phyloP scores from a whole-genome alignment of 441 rosid genomes.

The Isatis lusitanica region DNA sequence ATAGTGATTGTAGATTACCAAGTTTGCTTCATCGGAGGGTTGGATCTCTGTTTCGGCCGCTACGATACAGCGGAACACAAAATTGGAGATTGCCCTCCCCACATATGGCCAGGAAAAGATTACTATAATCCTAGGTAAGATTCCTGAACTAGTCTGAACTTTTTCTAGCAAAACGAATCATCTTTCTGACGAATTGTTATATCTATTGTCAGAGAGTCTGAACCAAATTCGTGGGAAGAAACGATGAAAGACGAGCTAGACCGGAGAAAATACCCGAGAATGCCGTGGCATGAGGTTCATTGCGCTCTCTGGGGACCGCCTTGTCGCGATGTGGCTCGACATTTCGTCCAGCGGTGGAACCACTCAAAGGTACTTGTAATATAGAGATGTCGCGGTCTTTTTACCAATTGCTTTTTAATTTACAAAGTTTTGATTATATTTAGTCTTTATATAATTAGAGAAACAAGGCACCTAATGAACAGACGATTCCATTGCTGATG shows the following conservation, averaged over 20 bases:
- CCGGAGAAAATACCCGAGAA: conserved; percentile 64
- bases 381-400: background rate
- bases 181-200: background rate
- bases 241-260: conserved; percentile 71
- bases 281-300: conserved; percentile 91
- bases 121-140: conserved; percentile 73
- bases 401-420: background rate
- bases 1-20: conserved; percentile 68
- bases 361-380: conserved; percentile 60
- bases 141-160: conserved; percentile 8
- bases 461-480: conserved; percentile 72
- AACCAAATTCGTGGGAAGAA: conserved; percentile 84
- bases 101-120: conserved; percentile 75
- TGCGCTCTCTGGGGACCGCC: conserved; percentile 87
- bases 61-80: conserved; percentile 66
- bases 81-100: conserved; percentile 59
- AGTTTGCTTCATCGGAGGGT: conserved; percentile 70
- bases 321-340: conserved; percentile 72
- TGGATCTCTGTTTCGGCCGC: conserved; percentile 75
- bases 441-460: conserved; percentile 43
- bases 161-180: background rate
- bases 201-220: conserved; percentile 56
- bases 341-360: conserved; percentile 81
- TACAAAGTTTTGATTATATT: background rate
- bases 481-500: conserved; percentile 67